Conservation (phyloP, 441 rosid genomes). For the Biscutella auriculata region DNA sequence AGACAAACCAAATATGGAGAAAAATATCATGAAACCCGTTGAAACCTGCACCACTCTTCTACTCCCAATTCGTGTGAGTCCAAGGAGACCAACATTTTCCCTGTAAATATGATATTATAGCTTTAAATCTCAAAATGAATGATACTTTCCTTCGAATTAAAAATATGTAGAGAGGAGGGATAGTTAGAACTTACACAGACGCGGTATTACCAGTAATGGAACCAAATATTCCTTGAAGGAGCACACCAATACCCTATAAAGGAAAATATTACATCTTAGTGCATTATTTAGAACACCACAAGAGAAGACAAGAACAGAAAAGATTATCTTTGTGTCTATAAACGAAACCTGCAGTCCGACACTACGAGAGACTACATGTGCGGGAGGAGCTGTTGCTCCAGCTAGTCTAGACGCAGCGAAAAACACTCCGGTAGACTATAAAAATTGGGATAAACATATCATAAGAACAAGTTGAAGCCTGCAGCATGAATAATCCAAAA, state of each 20-base stretch:
- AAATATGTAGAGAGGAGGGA: not conserved
- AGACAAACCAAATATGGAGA: constrained; percentile 82
- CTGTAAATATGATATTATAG: constrained; percentile 31
- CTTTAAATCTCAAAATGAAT: not conserved
- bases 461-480: not conserved
- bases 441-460: not conserved
- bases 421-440: constrained; percentile 75
- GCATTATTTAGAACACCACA: not conserved
- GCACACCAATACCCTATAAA: constrained; percentile 65
- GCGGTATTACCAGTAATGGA: constrained; percentile 73
- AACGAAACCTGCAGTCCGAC: constrained; percentile 67
- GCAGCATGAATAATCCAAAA: not conserved
- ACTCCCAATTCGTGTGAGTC: constrained; percentile 84
- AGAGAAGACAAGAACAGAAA: not conserved
- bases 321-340: not conserved
- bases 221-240: constrained; percentile 83
- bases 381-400: constrained; percentile 91
- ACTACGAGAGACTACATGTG: constrained; percentile 71
- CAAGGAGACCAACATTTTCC: constrained; percentile 94
- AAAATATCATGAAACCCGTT: constrained; percentile 87
- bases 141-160: too few species aligned
- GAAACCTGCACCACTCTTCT: constrained; percentile 88
- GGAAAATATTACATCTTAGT: not conserved
- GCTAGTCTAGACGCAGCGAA: constrained; percentile 81
- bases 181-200: constrained; percentile 55